A percentile compares a stretch with the other conserved stretches of the same genome.
Conservation (phyloP, 805 yeast species). For the Wickerhamomyces chaumierensis region DNA sequence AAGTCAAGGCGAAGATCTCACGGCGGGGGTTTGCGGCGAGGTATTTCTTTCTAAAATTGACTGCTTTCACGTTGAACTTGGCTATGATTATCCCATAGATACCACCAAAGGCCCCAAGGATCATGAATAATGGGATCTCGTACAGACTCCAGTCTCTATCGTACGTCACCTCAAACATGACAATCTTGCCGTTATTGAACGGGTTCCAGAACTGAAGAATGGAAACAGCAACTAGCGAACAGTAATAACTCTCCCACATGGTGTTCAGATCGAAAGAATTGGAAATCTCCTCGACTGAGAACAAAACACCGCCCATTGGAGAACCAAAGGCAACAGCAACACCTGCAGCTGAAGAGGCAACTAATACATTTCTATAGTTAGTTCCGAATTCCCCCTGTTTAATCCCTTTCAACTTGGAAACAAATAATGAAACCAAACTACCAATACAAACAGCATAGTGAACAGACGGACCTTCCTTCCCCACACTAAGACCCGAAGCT, state of each 20-base stretch:
- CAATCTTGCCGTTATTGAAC: constrained; percentile 89
- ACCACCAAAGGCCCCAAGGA: constrained; percentile 88
- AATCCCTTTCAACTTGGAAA: constrained; percentile 7
- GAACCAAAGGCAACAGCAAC: constrained; percentile 97
- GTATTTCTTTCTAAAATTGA: constrained; percentile 64
- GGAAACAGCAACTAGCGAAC: constrained; percentile 80
- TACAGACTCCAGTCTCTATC: constrained; percentile 78
- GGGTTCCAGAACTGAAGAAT: constrained; percentile 78
- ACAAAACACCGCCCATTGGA: constrained; percentile 93
- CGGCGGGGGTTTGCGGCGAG: constrained; percentile 43
- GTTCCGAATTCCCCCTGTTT: too few species aligned
- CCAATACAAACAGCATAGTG: constrained; percentile 98
- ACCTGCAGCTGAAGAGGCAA: constrained; percentile 95
- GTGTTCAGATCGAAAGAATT: constrained; percentile 63
- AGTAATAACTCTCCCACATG: constrained; percentile 85
- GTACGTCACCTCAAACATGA: constrained; percentile 83
- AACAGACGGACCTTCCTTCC: constrained; percentile 97
- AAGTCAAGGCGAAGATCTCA: constrained; percentile 61
- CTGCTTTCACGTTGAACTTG: constrained; percentile 64
- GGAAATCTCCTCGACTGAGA: constrained; percentile 85
- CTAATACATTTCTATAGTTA: constrained; percentile 29
- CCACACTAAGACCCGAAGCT: constrained; percentile 86
- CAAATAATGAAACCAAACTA: constrained; percentile 18
- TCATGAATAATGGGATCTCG: constrained; percentile 70
- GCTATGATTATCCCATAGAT: constrained; percentile 72